Evolutionary conservation across 1,139 yeast species (phyloP).

Genomic region (Lodderomyces pseudojiufengensis): DNA sequence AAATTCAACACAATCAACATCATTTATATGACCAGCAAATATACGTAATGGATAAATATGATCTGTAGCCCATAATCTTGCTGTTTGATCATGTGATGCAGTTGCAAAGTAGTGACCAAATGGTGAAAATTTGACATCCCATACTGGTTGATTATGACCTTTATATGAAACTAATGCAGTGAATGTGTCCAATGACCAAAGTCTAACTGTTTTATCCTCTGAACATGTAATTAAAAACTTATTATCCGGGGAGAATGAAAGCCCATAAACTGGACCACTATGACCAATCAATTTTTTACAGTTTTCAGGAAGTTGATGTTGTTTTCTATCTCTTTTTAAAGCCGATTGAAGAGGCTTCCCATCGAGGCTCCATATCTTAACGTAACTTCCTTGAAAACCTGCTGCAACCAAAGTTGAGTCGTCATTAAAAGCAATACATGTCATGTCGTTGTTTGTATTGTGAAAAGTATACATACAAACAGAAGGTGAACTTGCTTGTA

Average conservation of each 20-base stretch:
- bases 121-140: constrained; percentile 96
- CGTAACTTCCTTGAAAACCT: constrained; percentile 89
- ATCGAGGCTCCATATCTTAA: constrained; percentile 88
- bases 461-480: constrained; percentile 99
- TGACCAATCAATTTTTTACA: constrained; percentile 81
- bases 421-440: constrained; percentile 78
- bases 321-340: constrained; percentile 57
- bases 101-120: constrained; percentile 96
- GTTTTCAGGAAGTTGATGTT: constrained; percentile 23
- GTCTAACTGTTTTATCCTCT: constrained; percentile 85
- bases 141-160: constrained; percentile 94
- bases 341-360: constrained; percentile 77
- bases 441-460: constrained; percentile 85
- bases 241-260: constrained; percentile 88
- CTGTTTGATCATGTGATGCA: constrained; percentile 97
- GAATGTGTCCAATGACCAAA: constrained; percentile 94
- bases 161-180: constrained; percentile 89
- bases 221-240: constrained; percentile 76
- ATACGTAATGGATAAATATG: constrained; percentile 94
- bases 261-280: constrained; percentile 89
- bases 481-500: constrained; percentile 84
- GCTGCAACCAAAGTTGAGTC: constrained; percentile 88
- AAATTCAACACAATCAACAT: constrained; percentile 91
- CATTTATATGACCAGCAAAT: constrained; percentile 96
- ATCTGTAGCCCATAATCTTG: constrained; percentile 96